Evolutionary conservation across 805 yeast species (phyloP).

Genomic region (Kurtzmaniella fragi): DNA sequence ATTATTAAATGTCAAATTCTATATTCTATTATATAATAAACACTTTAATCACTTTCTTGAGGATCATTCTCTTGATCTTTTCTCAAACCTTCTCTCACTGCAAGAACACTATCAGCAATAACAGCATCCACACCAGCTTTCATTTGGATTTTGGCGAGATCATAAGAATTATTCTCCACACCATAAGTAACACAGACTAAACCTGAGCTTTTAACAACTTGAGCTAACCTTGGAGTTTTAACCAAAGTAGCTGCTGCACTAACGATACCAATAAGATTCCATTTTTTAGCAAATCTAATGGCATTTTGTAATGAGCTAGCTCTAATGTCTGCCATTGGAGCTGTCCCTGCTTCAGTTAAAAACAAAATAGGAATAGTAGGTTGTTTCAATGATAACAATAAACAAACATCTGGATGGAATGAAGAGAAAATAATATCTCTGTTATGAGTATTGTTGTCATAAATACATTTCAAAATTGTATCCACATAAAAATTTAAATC

Average conservation of each 20-base stretch:
- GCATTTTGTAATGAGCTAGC: slow-evolving; percentile 89
- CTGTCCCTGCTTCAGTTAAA: slow-evolving; percentile 84
- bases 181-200: slow-evolving; percentile 94
- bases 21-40: too few species aligned
- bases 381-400: slow-evolving; percentile 81
- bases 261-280: slow-evolving; percentile 91
- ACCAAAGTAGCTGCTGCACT: slow-evolving; percentile 83
- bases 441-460: slow-evolving; percentile 65
- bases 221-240: slow-evolving; percentile 84
- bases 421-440: slow-evolving; percentile 88
- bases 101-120: slow-evolving; percentile 92
- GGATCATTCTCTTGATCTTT: slow-evolving; percentile 16
- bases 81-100: slow-evolving; percentile 79
- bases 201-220: slow-evolving; percentile 87
- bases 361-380: slow-evolving; percentile 90
- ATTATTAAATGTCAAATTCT: too few species aligned
- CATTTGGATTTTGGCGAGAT: slow-evolving; percentile 77
- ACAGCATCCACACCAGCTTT: slow-evolving; percentile 97
- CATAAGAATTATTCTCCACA: slow-evolving; percentile 76
- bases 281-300: slow-evolving; percentile 79
- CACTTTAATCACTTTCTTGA: too few species aligned
- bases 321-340: slow-evolving; percentile 81
- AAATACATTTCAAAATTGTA: slow-evolving; percentile 74
- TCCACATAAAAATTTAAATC: slow-evolving; percentile 88
- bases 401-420: slow-evolving; percentile 91